These are phyloP conservation scores for Tulasnella calospora DNA, from an alignment of 768 basidiomycete species.

Conservation along the genomic window DNA sequence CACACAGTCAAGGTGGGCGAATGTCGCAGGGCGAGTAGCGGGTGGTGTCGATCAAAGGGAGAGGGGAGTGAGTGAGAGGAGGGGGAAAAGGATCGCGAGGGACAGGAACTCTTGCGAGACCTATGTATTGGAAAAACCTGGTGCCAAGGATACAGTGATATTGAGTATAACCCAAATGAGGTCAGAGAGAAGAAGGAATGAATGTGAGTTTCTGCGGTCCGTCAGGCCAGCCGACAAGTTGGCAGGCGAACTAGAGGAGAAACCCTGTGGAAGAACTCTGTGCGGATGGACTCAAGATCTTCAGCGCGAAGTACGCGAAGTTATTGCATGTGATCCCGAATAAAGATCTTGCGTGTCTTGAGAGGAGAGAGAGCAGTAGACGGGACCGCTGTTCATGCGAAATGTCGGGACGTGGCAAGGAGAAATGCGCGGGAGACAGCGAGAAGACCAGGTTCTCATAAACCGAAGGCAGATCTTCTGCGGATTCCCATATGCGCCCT, in stretches of 20 bases:
- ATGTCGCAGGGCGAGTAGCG: background rate
- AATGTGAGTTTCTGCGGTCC: background rate
- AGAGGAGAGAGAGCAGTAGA: background rate
- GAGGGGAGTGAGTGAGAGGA: background rate
- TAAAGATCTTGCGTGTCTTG: background rate
- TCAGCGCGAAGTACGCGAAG: background rate
- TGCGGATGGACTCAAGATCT: background rate
- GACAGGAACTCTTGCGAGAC: background rate
- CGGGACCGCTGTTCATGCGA: background rate
- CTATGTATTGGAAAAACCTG: background rate
- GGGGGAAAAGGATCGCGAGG: background rate
- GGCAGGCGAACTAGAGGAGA: background rate
- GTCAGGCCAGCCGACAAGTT: background rate
- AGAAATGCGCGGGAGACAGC: conserved; percentile 3
- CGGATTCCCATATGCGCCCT: background rate
- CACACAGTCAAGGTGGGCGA: background rate
- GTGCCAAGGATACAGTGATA: background rate
- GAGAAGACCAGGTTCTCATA: background rate
- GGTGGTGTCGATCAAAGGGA: background rate
- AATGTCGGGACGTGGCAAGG: conserved; percentile 3
- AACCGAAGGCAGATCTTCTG: background rate
- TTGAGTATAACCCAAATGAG: background rate
- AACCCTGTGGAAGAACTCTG: background rate
- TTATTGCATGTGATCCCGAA: background rate
- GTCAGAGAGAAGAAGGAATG: background rate